Evolutionary conservation across 2,329 filamentous ascomycete genomes (phyloP).

Genomic region (Colletotrichum viniferum): DNA sequence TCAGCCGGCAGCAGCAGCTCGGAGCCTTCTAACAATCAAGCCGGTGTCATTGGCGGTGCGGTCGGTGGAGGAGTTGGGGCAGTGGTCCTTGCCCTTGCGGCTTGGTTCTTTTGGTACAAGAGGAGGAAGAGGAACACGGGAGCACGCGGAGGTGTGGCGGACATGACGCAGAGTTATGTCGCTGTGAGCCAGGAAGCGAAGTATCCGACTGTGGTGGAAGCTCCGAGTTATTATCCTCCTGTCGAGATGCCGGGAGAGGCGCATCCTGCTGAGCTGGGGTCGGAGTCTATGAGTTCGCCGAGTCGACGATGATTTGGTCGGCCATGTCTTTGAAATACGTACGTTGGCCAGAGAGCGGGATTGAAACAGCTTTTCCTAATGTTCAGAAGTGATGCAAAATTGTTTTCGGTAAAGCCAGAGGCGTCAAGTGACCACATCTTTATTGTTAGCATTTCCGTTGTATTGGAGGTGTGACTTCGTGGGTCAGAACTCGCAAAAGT

Average conservation of each 20-base stretch:
- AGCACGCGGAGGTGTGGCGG: neutral
- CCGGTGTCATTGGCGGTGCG: neutral
- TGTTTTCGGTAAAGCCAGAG: too few relatives aligned
- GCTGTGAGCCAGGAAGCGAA: neutral
- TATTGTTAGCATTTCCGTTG: too few relatives aligned
- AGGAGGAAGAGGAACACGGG: neutral
- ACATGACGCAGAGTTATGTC: neutral
- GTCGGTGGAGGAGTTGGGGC: neutral
- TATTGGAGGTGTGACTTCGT: too few relatives aligned
- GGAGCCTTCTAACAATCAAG: neutral
- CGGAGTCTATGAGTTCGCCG: neutral
- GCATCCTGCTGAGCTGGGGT: neutral
- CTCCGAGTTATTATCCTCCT: neutral
- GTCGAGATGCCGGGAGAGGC: neutral
- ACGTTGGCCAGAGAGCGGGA: accelerated
- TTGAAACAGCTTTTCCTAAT: too few relatives aligned
- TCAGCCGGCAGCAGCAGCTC: too few relatives aligned
- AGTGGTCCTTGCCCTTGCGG: neutral
- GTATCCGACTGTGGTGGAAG: neutral
- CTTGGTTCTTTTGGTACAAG: neutral
- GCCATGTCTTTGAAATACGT: neutral
- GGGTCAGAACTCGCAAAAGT: too few relatives aligned
- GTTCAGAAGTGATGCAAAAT: accelerated
- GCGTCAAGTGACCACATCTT: too few relatives aligned
- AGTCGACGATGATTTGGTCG: neutral